Percentiles rank a stretch among this genome's conserved stretches.
phyloP scores from a whole-genome alignment of 1,284 basidiomycete genomes.

The Fomitopsis palustris region DNA sequence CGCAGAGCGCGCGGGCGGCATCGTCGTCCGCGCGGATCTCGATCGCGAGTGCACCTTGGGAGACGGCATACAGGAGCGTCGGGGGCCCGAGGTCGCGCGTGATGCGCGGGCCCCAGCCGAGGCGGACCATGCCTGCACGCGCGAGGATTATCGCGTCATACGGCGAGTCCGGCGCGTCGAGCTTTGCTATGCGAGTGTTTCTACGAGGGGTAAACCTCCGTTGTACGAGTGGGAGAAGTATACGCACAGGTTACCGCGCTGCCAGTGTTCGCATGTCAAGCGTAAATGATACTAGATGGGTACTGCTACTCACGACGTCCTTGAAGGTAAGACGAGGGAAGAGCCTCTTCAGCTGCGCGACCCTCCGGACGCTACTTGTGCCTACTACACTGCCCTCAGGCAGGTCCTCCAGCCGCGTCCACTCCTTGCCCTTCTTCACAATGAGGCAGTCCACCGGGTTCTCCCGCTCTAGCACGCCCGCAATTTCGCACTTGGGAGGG shows the following conservation, averaged over 20 bases:
- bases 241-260: constrained; percentile 81
- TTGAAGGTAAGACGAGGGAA: constrained; percentile 83
- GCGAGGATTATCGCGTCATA: constrained; percentile 93
- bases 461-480: constrained; percentile 84
- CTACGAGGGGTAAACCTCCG: constrained; percentile 34
- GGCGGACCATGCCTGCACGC: constrained; percentile 88
- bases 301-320: constrained; percentile 73
- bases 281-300: not conserved
- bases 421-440: constrained; percentile 74
- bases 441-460: constrained; percentile 90
- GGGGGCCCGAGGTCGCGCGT: constrained; percentile 77
- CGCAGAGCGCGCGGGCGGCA: constrained; percentile 60
- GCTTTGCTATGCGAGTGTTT: constrained; percentile 87
- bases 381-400: constrained; percentile 90
- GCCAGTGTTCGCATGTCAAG: constrained; percentile 5
- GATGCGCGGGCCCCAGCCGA: constrained; percentile 76
- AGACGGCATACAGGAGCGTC: constrained; percentile 84
- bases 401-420: constrained; percentile 79
- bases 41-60: constrained; percentile 89
- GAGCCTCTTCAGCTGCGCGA: constrained; percentile 84
- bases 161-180: constrained; percentile 83
- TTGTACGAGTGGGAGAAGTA: not conserved
- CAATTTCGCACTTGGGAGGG: constrained; percentile 83
- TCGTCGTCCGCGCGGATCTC: constrained; percentile 81
- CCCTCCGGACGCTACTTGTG: constrained; percentile 89